Base-by-base conservation (phyloP, 2,329 filamentous ascomycete species). In the Sarocladium oryzae region DNA sequence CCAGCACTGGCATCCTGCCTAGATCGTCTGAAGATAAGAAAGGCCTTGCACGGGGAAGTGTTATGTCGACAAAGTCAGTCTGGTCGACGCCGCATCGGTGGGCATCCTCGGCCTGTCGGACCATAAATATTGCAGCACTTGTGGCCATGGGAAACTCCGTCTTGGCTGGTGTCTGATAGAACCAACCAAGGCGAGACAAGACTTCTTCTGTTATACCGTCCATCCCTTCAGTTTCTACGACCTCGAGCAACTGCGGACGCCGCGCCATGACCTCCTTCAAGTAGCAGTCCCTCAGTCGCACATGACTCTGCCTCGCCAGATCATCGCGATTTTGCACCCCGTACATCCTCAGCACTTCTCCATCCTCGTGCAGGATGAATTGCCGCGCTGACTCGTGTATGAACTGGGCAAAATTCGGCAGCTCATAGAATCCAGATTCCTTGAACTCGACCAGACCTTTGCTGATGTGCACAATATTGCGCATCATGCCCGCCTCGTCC, bases 321-420 rank as follows among this genome's bases (percentile, higher is more conserved):
- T 69, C 48, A 3, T 24, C 21, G 15, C 32, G 20, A 37, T 16
- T n/a, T 6, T 37, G 32, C 16, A 20, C 32, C 15, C 32, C 26
- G 16, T 48, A 50, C 10, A 50, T 13, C 1, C 60, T 50, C 0
- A 49, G 11, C 0, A 70, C 52, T 0, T 70, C 68, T 0, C 58
- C 54, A 1, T 67, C 65, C 7, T 66, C 66, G 2, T 74, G 20
- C 0, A 78, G 61, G 41, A 73, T 48, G 28, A 48, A 77, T 9
- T 77, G 74, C 1, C 66, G 57, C 0, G 78, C 72, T 0, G 75
- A 75, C 55, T 78, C 72, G 33, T 79, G 75, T 4, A 78, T 77
- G 56, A 79, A 81, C 52, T 80, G 76, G 7, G 37, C 37, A 4
- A 26, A 10, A 9, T 7, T n/a, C 9, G 9, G 6, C 7, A 4